These are phyloP conservation scores for Symbiotaphrina buchneri DNA, from an alignment of 495 filamentous ascomycete species.

Conservation along the genomic window DNA sequence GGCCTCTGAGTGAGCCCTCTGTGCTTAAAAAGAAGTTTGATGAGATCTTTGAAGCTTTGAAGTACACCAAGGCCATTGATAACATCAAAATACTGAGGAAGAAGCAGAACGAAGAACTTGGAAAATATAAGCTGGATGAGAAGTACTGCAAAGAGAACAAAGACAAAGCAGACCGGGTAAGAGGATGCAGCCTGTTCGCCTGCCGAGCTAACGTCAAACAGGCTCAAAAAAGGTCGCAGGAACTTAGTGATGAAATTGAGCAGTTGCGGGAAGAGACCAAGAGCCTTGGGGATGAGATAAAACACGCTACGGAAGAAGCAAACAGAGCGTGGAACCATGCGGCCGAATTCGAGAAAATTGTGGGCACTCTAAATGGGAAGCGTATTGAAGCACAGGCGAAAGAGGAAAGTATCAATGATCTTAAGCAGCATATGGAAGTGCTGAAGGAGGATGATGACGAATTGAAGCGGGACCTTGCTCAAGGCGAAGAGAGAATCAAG, in stretches of 20 bases:
- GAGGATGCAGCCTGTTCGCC: background rate
- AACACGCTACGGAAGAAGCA: slow-evolving; percentile 27
- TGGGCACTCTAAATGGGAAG: slow-evolving; percentile 54
- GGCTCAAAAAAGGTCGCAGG: slow-evolving; percentile 34
- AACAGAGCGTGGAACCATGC: slow-evolving; percentile 37
- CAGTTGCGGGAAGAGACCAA: slow-evolving; percentile 30
- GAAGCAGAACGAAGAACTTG: slow-evolving; percentile 53
- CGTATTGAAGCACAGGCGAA: slow-evolving; percentile 42
- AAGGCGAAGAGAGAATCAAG: slow-evolving; percentile 55
- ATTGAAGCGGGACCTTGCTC: slow-evolving; percentile 49
- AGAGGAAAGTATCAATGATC: slow-evolving; percentile 40
- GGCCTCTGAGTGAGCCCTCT: slow-evolving; percentile 84
- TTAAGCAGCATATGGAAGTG: slow-evolving; percentile 47
- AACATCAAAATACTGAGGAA: slow-evolving; percentile 77
- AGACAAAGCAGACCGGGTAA: slow-evolving; percentile 48
- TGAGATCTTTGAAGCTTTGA: slow-evolving; percentile 90
- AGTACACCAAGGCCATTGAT: slow-evolving; percentile 92
- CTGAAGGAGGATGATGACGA: slow-evolving; percentile 59
- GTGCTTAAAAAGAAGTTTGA: slow-evolving; percentile 84
- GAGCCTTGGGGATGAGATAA: slow-evolving; percentile 30
- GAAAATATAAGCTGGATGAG: slow-evolving; percentile 44
- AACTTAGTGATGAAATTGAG: slow-evolving; percentile 55
- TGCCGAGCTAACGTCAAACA: slow-evolving; percentile 6
- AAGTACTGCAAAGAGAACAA: slow-evolving; percentile 65
- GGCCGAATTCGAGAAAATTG: slow-evolving; percentile 33